Evolutionary conservation across 768 basidiomycete genomes (phyloP).

Genomic region (Lentinula guzmanii): DNA sequence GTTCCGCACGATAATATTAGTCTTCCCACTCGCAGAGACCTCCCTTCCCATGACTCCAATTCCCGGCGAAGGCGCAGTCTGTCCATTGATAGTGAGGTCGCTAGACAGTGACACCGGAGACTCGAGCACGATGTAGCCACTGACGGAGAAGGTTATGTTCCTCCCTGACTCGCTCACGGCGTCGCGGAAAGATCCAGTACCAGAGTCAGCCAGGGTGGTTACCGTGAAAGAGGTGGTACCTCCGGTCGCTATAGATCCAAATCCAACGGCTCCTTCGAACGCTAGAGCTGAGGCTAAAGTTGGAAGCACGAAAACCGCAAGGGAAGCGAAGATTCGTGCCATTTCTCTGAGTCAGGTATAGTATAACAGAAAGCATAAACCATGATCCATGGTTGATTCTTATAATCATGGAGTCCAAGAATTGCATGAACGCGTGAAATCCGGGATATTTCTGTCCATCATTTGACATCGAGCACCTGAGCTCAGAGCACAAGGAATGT

Average conservation of each 20-base stretch:
- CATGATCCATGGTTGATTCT: background rate
- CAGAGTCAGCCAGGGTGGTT: constrained; percentile 15
- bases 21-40: constrained; percentile 13
- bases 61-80: constrained; percentile 16
- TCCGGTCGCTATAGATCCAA: constrained; percentile 18
- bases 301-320: constrained; percentile 7
- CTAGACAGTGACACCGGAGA: constrained; percentile 16
- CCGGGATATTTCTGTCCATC: constrained; percentile 6
- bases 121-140: constrained; percentile 16
- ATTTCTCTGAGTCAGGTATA: background rate
- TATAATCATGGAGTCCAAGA: constrained; percentile 1
- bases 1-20: constrained; percentile 16
- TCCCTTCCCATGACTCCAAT: constrained; percentile 18
- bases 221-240: constrained; percentile 15
- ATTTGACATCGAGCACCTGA: constrained; percentile 7
- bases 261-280: constrained; percentile 17
- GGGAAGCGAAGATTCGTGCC: constrained; percentile 1
- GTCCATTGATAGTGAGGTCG: constrained; percentile 15
- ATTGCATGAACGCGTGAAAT: constrained; percentile 7
- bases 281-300: constrained; percentile 13
- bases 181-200: constrained; percentile 15
- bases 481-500: background rate
- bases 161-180: constrained; percentile 14
- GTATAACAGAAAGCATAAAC: background rate
- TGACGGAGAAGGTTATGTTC: constrained; percentile 18